Evolutionary conservation across 2,329 filamentous ascomycete species (phyloP).

Genomic region (Neoscytalidium dimidiatum): DNA sequence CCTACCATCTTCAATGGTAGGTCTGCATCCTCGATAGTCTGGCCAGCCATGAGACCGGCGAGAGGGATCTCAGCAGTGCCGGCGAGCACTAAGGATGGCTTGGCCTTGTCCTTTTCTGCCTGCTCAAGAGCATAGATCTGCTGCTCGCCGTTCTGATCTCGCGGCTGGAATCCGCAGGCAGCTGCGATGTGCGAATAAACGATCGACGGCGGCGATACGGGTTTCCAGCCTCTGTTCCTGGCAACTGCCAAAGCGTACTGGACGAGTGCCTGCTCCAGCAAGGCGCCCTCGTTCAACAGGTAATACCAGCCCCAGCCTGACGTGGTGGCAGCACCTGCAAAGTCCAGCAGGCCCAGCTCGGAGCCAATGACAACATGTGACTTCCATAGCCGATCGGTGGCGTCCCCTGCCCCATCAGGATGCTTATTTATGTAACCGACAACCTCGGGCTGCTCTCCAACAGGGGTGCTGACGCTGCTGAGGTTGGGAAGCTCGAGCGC

Average conservation of each 20-base stretch:
- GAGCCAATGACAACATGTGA: slow-evolving; percentile 87
- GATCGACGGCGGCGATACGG: slow-evolving; percentile 82
- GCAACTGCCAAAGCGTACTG: slow-evolving; percentile 80
- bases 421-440: slow-evolving; percentile 79
- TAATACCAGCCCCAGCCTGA: slow-evolving; percentile 99
- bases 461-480: slow-evolving; percentile 74
- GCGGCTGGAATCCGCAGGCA: slow-evolving; percentile 91
- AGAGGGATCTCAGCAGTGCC: slow-evolving; percentile 95
- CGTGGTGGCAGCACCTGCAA: slow-evolving; percentile 75
- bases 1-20: slow-evolving; percentile 81
- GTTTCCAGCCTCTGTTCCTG: slow-evolving; percentile 72
- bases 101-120: slow-evolving; percentile 59
- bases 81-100: slow-evolving; percentile 72
- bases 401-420: slow-evolving; percentile 42
- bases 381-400: slow-evolving; percentile 56
- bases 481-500: slow-evolving; percentile 84
- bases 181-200: slow-evolving; percentile 90
- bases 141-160: slow-evolving; percentile 86
- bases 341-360: slow-evolving; percentile 88
- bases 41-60: slow-evolving; percentile 82
- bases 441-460: slow-evolving; percentile 64
- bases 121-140: slow-evolving; percentile 85
- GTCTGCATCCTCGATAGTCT: slow-evolving; percentile 62
- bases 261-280: slow-evolving; percentile 91
- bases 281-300: slow-evolving; percentile 83